A percentile compares a stretch with the other conserved stretches of the same genome.
These are phyloP conservation scores for Fusarium ambrosium DNA, from an alignment of 2,329 filamentous ascomycete species.

Conservation along the genomic window DNA sequence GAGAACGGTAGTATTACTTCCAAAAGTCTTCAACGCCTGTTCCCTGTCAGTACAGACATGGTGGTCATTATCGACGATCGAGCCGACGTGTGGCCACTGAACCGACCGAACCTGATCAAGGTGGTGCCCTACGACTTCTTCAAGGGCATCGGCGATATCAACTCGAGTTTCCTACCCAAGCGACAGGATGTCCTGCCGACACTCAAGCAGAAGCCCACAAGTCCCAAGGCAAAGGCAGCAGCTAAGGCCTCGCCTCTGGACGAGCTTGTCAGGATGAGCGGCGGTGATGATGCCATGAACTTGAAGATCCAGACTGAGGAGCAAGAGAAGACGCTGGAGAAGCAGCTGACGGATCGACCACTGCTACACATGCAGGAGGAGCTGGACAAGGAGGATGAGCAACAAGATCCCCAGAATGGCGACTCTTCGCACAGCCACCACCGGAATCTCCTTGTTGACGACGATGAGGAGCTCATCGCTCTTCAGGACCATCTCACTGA, in stretches of 20 bases:
- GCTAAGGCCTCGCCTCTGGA: slow-evolving; percentile 69
- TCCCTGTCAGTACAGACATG: slow-evolving; percentile 98
- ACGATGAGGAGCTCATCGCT: slow-evolving; percentile 84
- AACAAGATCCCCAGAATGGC: slow-evolving; percentile 44
- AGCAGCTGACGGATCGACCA: slow-evolving; percentile 90
- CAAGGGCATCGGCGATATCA: slow-evolving; percentile 97
- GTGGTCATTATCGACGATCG: slow-evolving; percentile 98
- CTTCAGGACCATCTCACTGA: slow-evolving; percentile 81
- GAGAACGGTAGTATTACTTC: slow-evolving; percentile 94
- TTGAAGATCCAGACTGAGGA: slow-evolving; percentile 84
- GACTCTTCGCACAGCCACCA: slow-evolving; percentile 54
- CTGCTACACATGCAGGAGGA: slow-evolving; percentile 93
- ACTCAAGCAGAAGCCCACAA: slow-evolving; percentile 38
- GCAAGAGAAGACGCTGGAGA: slow-evolving; percentile 88
- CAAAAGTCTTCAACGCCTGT: slow-evolving; percentile 91
- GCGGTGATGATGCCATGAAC: slow-evolving; percentile 74
- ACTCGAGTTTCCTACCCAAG: slow-evolving; percentile 95
- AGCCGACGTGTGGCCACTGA: slow-evolving; percentile 93
- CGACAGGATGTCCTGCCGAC: slow-evolving; percentile 66
- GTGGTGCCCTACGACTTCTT: slow-evolving; percentile 98
- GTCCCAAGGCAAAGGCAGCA: slow-evolving; percentile 25
- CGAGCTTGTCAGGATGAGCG: slow-evolving; percentile 82
- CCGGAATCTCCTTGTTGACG: slow-evolving; percentile 84
- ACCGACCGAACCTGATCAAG: slow-evolving; percentile 93
- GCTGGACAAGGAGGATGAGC: slow-evolving; percentile 81